These are phyloP conservation scores for Nakaseomyces uthaithaninus DNA, from an alignment of 1,139 yeast species.

Conservation along the genomic window DNA sequence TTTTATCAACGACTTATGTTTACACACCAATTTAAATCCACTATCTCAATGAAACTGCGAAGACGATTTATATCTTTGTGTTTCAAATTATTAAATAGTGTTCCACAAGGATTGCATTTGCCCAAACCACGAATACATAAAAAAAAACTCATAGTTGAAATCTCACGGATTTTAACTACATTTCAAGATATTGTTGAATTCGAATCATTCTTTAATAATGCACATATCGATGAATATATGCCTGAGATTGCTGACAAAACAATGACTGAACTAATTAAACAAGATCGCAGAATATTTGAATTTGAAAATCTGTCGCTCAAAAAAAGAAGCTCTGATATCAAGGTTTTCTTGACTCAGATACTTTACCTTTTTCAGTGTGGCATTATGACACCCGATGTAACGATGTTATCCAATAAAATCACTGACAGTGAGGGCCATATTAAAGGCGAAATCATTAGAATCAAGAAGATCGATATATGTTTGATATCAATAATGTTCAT, in stretches of 20 bases:
- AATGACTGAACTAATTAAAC: conserved; percentile 11
- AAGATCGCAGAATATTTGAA: background rate
- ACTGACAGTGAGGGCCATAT: background rate
- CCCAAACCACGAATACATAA: conserved; percentile 15
- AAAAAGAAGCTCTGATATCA: background rate
- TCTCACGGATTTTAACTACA: conserved; percentile 14
- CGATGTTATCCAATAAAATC: background rate
- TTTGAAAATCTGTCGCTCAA: background rate
- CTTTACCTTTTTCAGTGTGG: background rate
- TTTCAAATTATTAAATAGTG: conserved; percentile 16
- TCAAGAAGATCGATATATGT: conserved; percentile 1
- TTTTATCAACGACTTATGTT: conserved; percentile 15
- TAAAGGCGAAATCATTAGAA: background rate
- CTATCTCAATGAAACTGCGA: conserved; percentile 21
- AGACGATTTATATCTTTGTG: conserved; percentile 18
- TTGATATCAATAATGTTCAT: background rate
- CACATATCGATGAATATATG: conserved; percentile 9
- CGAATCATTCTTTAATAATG: conserved; percentile 17
- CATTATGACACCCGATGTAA: conserved; percentile 1
- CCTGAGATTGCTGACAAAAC: conserved; percentile 21
- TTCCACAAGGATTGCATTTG: conserved; percentile 19
- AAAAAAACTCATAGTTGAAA: conserved; percentile 12
- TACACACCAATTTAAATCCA: conserved; percentile 13
- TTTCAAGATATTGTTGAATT: conserved; percentile 19
- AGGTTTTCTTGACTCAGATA: background rate